A percentile compares a stretch with the other conserved stretches of the same genome.
Evolutionary conservation across 306 rosid species (phyloP).

Genomic region (Hylodesmum podocarpum): DNA sequence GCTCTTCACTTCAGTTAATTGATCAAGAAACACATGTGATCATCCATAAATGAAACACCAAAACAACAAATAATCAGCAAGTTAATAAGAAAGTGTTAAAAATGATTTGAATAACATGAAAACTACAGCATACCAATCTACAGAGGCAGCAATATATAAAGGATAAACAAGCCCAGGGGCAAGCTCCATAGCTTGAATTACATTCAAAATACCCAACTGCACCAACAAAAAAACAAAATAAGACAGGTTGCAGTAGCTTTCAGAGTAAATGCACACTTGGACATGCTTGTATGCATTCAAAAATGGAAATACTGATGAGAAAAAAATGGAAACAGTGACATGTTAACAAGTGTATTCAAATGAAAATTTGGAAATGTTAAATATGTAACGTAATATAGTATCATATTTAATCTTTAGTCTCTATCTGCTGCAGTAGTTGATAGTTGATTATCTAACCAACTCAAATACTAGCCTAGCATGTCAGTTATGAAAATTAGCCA

Average conservation of each 20-base stretch:
- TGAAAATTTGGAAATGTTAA: conserved; percentile 16
- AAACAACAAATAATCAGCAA: conserved; percentile 24
- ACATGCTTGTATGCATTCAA: neutral
- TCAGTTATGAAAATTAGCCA: neutral
- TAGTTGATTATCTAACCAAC: neutral
- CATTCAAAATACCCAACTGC: conserved; percentile 96
- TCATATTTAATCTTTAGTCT: neutral
- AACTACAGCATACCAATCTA: conserved; percentile 64
- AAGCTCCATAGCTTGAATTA: conserved; percentile 78
- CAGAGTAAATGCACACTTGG: conserved; percentile 14
- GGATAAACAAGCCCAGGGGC: conserved; percentile 87
- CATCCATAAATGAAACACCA: conserved; percentile 38
- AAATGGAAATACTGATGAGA: conserved; percentile 18
- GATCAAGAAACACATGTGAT: conserved; percentile 41
- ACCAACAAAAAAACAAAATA: conserved; percentile 37
- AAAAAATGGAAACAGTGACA: conserved; percentile 20
- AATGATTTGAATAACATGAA: conserved; percentile 13
- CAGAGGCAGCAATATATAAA: conserved; percentile 70
- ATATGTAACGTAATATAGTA: neutral
- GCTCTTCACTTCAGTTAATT: conserved; percentile 81
- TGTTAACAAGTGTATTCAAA: neutral
- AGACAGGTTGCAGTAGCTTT: conserved; percentile 23
- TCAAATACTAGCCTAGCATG: neutral
- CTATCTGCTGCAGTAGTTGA: neutral
- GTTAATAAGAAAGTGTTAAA: conserved; percentile 19